A percentile compares a stretch with the other conserved stretches of the same genome.
Evolutionary conservation across 2,329 filamentous ascomycete species (phyloP).

Genomic region (Davidsoniella virescens): DNA sequence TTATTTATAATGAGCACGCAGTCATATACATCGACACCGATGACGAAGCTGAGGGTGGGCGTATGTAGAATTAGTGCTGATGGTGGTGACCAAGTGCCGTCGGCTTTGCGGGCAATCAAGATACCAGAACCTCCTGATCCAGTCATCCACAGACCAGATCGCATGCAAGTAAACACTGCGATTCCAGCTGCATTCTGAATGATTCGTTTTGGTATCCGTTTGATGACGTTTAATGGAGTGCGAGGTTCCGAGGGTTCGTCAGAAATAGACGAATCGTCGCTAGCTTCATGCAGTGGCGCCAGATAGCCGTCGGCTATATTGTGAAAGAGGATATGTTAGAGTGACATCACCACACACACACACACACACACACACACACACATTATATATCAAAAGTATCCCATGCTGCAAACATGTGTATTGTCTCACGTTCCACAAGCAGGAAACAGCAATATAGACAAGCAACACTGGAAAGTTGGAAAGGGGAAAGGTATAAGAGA

Average conservation of each 20-base stretch:
- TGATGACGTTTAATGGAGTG: conserved; percentile 33
- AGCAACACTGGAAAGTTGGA: background rate
- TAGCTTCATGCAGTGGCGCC: conserved; percentile 26
- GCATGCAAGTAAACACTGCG: conserved; percentile 91
- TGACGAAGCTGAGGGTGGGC: conserved; percentile 71
- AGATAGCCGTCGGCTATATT: conserved; percentile 39
- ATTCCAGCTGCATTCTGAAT: conserved; percentile 81
- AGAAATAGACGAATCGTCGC: conserved; percentile 15
- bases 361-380: background rate
- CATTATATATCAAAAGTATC: too few species aligned
- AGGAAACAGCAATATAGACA: conserved; percentile 5
- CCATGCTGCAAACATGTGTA: background rate
- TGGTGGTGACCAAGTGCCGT: conserved; percentile 81
- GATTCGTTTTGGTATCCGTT: conserved; percentile 75
- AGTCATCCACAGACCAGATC: conserved; percentile 79
- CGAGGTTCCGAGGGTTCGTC: conserved; percentile 24
- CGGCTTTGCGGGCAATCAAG: conserved; percentile 65
- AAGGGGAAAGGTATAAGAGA: background rate
- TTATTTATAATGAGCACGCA: conserved; percentile 89
- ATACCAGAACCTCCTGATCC: conserved; percentile 83
- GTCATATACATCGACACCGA: conserved; percentile 90
- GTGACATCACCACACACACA: background rate
- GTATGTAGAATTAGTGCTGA: conserved; percentile 86
- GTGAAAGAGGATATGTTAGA: conserved; percentile 1
- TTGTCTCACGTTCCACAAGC: background rate